Percentiles rank a stretch among this genome's conserved stretches.
phyloP scores from a whole-genome alignment of 2,329 filamentous ascomycete genomes.

The Triangularia setosa region DNA sequence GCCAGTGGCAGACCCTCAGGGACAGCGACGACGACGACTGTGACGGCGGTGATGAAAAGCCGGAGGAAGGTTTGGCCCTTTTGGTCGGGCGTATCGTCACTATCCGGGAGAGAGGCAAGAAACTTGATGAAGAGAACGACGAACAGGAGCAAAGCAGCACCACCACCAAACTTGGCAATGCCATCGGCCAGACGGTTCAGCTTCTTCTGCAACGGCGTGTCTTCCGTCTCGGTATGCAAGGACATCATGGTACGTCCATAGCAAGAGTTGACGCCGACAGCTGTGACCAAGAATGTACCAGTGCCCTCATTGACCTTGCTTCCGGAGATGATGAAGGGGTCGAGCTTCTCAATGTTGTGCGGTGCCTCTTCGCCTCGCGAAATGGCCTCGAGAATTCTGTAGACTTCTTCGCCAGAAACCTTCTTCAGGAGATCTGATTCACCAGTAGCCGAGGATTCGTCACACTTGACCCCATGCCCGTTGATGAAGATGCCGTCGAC shows the following conservation, averaged over 20 bases:
- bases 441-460: conserved; percentile 70
- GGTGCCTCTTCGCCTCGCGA: conserved; percentile 39
- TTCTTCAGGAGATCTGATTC: conserved; percentile 72
- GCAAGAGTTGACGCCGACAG: conserved; percentile 51
- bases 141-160: conserved; percentile 71
- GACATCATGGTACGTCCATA: conserved; percentile 56
- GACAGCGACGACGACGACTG: conserved; percentile 65
- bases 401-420: conserved; percentile 56
- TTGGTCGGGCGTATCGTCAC: conserved; percentile 42
- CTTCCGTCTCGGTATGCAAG: conserved; percentile 48
- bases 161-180: conserved; percentile 54
- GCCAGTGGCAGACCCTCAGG: conserved; percentile 64
- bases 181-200: conserved; percentile 47
- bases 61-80: conserved; percentile 59
- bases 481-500: conserved; percentile 65
- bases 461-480: conserved; percentile 53
- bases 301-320: conserved; percentile 52
- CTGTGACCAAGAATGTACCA: conserved; percentile 52
- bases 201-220: conserved; percentile 53
- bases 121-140: conserved; percentile 77
- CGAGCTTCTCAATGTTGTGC: conserved; percentile 42
- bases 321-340: conserved; percentile 62
- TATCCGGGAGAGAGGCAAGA: conserved; percentile 55
- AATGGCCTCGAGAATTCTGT: conserved; percentile 50
- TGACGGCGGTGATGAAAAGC: conserved; percentile 63